phyloP scores from a whole-genome alignment of 108 stramenopile genomes.

The Conticribra guillardii region DNA sequence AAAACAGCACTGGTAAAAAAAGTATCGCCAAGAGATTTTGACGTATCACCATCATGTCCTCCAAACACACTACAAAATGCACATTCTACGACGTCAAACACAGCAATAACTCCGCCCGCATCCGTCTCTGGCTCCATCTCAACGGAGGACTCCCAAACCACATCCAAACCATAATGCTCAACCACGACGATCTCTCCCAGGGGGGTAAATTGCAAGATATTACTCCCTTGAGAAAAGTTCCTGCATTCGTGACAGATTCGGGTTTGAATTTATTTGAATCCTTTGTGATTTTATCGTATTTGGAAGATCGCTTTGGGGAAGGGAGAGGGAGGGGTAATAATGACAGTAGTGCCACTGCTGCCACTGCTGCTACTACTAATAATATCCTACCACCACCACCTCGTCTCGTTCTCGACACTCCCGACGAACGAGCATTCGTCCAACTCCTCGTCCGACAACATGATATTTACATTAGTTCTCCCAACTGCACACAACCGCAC shows the following conservation, averaged over 20 bases:
- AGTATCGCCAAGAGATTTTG: no score
- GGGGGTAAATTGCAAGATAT: slow-evolving; percentile 37
- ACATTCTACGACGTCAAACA: slow-evolving; percentile 46
- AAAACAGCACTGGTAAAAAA: no score
- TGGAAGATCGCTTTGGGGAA: slow-evolving; percentile 58
- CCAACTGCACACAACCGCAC: slow-evolving; percentile 54
- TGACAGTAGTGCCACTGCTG: no score
- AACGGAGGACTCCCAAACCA: slow-evolving; percentile 15
- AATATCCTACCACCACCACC: slow-evolving; percentile 2
- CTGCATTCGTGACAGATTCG: slow-evolving; percentile 49
- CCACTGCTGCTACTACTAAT: no score
- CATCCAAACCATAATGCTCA: slow-evolving; percentile 29
- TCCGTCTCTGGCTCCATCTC: slow-evolving; percentile 50
- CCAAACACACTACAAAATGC: slow-evolving; percentile 5
- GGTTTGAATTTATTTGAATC: slow-evolving; percentile 57
- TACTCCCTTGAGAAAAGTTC: slow-evolving; percentile 67
- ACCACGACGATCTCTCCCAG: slow-evolving; percentile 38
- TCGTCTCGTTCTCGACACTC: slow-evolving; percentile 35
- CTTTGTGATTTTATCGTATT: slow-evolving; percentile 63
- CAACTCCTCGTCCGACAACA: slow-evolving; percentile 48
- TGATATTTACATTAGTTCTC: slow-evolving; percentile 58
- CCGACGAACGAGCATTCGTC: slow-evolving; percentile 45
- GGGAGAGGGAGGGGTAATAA: background rate
- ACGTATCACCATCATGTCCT: background rate
- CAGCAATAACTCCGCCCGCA: slow-evolving; percentile 57